Conservation (phyloP, 1,139 yeast species). For the Suhomyces bribrorum region DNA sequence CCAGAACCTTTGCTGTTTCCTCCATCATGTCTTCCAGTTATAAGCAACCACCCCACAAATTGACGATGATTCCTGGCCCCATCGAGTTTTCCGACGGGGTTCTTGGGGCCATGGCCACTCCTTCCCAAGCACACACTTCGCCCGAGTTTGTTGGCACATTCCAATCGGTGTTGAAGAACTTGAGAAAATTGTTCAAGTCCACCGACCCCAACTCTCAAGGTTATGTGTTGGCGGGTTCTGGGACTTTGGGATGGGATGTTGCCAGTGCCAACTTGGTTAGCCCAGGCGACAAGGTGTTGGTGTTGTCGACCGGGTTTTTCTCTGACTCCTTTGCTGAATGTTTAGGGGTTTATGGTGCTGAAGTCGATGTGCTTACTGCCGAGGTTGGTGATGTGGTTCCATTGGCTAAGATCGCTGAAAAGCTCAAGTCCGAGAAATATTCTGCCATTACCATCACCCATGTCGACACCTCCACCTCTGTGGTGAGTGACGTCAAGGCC, state of each 20-base stretch:
- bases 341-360: constrained; percentile 69
- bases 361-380: constrained; percentile 68
- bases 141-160: constrained; percentile 80
- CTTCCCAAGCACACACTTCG: constrained; percentile 88
- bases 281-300: constrained; percentile 70
- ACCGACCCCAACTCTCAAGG: constrained; percentile 69
- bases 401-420: constrained; percentile 53
- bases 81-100: constrained; percentile 85
- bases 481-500: constrained; percentile 68
- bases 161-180: constrained; percentile 63
- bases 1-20: constrained; percentile 1
- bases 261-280: constrained; percentile 74
- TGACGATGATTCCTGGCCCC: constrained; percentile 90
- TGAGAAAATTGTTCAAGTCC: constrained; percentile 76
- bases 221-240: constrained; percentile 83
- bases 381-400: constrained; percentile 73
- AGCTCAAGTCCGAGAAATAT: constrained; percentile 55
- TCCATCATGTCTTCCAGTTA: constrained; percentile 31
- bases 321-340: constrained; percentile 85
- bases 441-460: constrained; percentile 83
- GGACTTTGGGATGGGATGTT: constrained; percentile 95
- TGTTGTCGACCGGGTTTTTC: constrained; percentile 90
- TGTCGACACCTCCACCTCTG: constrained; percentile 96
- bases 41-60: constrained; percentile 52
- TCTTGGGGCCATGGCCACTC: constrained; percentile 78